Evolutionary conservation across 2,329 filamentous ascomycete genomes (phyloP).

Genomic region (Talaromyces sp.): DNA sequence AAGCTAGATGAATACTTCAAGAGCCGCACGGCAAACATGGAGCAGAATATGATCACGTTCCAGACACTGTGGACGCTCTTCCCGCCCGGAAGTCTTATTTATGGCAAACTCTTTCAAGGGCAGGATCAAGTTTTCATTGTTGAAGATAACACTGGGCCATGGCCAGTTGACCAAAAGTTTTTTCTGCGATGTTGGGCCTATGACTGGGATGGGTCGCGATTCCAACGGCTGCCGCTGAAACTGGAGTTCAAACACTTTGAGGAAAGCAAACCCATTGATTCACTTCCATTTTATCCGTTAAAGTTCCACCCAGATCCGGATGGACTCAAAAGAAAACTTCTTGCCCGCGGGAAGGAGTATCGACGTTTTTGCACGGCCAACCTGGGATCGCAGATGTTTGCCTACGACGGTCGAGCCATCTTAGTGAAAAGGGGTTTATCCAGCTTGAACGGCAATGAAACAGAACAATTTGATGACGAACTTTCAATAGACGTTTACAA

Average conservation of each 20-base stretch:
- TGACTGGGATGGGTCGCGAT: neutral
- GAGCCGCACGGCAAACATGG: neutral
- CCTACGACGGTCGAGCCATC: neutral
- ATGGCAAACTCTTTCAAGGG: neutral
- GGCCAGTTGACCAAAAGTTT: neutral
- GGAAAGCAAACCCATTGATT: neutral
- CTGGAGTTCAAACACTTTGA: neutral
- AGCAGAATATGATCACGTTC: neutral
- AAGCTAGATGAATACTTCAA: neutral
- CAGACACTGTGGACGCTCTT: neutral
- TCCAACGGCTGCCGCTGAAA: neutral
- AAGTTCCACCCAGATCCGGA: neutral
- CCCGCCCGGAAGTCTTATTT: neutral
- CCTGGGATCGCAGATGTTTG: neutral
- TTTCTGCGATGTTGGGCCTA: neutral
- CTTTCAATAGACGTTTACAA: too few relatives aligned
- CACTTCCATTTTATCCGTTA: neutral
- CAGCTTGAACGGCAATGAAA: neutral
- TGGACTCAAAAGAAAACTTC: neutral
- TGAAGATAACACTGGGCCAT: neutral
- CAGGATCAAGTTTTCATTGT: neutral
- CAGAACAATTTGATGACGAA: too few relatives aligned
- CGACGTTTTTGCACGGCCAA: neutral
- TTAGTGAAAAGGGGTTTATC: neutral
- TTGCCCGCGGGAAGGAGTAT: neutral